Base-by-base conservation (phyloP, 768 basidiomycete species). In the Mrakia frigida region DNA sequence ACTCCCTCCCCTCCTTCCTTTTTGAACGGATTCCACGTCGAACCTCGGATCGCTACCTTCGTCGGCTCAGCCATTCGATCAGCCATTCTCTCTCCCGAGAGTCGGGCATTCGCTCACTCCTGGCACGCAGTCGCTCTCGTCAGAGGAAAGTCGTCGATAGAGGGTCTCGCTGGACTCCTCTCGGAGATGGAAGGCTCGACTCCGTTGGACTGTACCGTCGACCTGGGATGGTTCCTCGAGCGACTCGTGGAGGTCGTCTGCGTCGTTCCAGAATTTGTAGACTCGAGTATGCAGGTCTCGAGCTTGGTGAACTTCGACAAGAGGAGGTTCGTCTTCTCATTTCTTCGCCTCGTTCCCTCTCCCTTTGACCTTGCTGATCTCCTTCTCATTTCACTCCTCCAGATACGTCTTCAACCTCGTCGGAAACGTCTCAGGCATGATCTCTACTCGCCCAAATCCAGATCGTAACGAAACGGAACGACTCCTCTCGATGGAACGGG, bases 151-250 rank as follows among this genome's bases (percentile, higher is more conserved):
- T 86, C 86, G 23, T 84, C 86, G 7, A 89, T 87, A 73, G 92
- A 93, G 76, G 87, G 88, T 13, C 84, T 93, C 13, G 79, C 84
- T 81, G 61, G 82, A 86, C 10, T 68, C 82, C 33, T 56, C 31
- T 61, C 85, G 14, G 83, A 68, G 23, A 39, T 39, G 35, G 35
- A n/a, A 41, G 65, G 86, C 25, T 81, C 84, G 18, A 85, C 87
- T 41, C 84, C 85, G 41, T 87, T 88, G 43, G 84, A 87, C 9
- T 83, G 92, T 63, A 88, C 89, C 5, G 87, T 90, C 23, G 92
- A 93, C 81, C 87, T 92, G 79, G 91, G 91, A 14, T 94, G 92
- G 92, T 83, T 93, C 53, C 81, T 94, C 75, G 92, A 94, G 82
- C 87, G 91, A 61, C 87, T 93, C 83, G 84, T 93, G 50, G 92